A percentile compares a stretch with the other conserved stretches of the same genome.
Conservation (phyloP, 768 basidiomycete genomes). For the Polyporus arcularius region DNA sequence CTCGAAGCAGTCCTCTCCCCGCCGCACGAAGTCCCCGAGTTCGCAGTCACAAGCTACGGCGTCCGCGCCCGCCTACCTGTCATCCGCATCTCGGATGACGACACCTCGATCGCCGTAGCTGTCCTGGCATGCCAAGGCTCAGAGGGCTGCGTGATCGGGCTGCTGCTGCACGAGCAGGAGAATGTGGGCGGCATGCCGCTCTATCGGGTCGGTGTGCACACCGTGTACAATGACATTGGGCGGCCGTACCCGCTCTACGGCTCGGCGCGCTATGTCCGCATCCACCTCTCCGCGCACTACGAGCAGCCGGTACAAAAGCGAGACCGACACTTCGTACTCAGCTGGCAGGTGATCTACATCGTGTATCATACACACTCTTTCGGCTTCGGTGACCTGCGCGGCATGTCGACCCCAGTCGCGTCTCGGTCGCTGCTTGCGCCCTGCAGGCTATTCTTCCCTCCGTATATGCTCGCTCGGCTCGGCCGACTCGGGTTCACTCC, state of each 20-base stretch:
- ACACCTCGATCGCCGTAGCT: neutral
- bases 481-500: neutral
- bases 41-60: neutral
- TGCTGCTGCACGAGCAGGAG: neutral
- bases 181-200: neutral
- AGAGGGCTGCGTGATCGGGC: neutral
- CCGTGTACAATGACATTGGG: neutral
- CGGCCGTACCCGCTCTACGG: neutral
- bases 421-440: neutral
- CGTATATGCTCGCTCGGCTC: neutral
- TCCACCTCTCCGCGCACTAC: neutral
- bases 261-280: neutral
- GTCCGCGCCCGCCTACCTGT: neutral
- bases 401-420: neutral
- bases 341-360: neutral
- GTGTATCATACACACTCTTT: neutral
- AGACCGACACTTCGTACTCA: neutral
- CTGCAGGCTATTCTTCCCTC: neutral
- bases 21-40: neutral
- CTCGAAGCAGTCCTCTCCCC: neutral
- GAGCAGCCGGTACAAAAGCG: neutral
- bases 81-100: neutral
- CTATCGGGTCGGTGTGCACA: neutral
- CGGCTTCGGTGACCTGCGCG: neutral
- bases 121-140: neutral